These are phyloP conservation scores for Tolypocladium amazonense DNA, from an alignment of 2,329 filamentous ascomycete genomes.

Conservation along the genomic window DNA sequence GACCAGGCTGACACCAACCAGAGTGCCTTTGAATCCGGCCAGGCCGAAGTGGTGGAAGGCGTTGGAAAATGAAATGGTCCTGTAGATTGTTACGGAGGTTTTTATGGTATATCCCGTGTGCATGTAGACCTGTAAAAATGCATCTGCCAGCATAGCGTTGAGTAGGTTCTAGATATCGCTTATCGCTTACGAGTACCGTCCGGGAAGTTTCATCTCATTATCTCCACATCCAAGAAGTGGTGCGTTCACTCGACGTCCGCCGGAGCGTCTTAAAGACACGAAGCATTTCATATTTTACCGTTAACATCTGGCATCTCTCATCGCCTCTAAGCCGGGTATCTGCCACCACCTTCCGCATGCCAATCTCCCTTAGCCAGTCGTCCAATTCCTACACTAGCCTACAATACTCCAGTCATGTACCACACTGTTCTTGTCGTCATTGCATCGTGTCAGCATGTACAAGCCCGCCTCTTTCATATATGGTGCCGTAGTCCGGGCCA, in stretches of 20 bases:
- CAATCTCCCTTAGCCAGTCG: neutral
- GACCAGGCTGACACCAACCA: slow-evolving; percentile 8
- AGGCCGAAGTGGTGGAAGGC: slow-evolving; percentile 15
- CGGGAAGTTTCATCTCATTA: neutral
- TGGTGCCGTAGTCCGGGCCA: neutral
- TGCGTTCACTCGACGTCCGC: neutral
- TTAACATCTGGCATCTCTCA: no score
- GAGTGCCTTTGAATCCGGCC: slow-evolving; percentile 10
- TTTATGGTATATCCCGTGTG: neutral
- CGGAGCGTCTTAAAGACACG: neutral
- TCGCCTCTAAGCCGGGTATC: neutral
- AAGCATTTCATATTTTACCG: neutral
- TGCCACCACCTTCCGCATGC: neutral
- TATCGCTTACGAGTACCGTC: no score
- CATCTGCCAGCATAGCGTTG: neutral
- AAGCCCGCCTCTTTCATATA: neutral
- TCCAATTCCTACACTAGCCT: neutral
- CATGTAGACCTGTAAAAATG: neutral
- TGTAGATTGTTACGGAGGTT: slow-evolving; percentile 6
- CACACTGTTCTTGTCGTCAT: neutral
- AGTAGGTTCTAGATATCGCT: neutral
- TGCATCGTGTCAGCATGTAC: neutral
- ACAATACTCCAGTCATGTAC: neutral
- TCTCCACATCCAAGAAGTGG: neutral
- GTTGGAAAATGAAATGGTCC: slow-evolving; percentile 18